Evolutionary conservation across 1,284 basidiomycete genomes (phyloP).

Genomic region (Puccinia polysora): DNA sequence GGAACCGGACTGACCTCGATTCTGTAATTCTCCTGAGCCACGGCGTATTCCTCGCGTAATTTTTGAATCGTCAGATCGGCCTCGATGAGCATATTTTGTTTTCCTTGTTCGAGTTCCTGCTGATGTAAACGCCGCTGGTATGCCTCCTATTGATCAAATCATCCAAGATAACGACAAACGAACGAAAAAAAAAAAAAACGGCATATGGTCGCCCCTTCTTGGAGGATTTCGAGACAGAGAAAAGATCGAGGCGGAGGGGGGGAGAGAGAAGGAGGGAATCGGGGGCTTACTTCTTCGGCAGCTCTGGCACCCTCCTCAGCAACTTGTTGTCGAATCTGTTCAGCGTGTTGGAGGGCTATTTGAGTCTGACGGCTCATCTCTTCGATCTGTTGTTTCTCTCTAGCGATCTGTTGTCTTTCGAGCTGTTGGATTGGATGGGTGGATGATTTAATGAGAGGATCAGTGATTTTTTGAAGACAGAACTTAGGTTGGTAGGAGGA

Average conservation of each 20-base stretch:
- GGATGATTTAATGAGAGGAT: not conserved
- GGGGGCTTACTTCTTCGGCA: not conserved
- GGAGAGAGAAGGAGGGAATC: not conserved
- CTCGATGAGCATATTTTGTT: slow-evolving; percentile 20
- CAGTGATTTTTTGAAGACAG: not conserved
- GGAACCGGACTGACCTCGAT: not conserved
- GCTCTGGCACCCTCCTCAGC: slow-evolving; percentile 21
- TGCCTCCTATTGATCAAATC: slow-evolving; percentile 17
- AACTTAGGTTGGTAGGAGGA: slow-evolving; percentile 1
- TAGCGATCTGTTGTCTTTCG: slow-evolving; percentile 14
- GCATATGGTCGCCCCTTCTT: too few relatives aligned
- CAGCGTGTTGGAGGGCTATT: slow-evolving; percentile 5
- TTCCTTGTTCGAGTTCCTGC: slow-evolving; percentile 36
- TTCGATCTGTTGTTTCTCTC: slow-evolving; percentile 30
- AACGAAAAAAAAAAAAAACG: too few relatives aligned
- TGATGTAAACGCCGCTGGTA: slow-evolving; percentile 30
- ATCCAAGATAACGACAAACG: not conserved
- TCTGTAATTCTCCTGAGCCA: slow-evolving; percentile 16
- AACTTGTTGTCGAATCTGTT: slow-evolving; percentile 20
- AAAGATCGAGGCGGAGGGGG: not conserved
- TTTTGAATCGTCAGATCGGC: slow-evolving; percentile 26
- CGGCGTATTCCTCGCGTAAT: slow-evolving; percentile 27
- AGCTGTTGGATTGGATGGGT: not conserved
- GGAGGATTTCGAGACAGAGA: too few relatives aligned
- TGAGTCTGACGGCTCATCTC: slow-evolving; percentile 27